These are phyloP conservation scores for Zymoseptoria brevis DNA, from an alignment of 2,329 filamentous ascomycete genomes.

Conservation along the genomic window DNA sequence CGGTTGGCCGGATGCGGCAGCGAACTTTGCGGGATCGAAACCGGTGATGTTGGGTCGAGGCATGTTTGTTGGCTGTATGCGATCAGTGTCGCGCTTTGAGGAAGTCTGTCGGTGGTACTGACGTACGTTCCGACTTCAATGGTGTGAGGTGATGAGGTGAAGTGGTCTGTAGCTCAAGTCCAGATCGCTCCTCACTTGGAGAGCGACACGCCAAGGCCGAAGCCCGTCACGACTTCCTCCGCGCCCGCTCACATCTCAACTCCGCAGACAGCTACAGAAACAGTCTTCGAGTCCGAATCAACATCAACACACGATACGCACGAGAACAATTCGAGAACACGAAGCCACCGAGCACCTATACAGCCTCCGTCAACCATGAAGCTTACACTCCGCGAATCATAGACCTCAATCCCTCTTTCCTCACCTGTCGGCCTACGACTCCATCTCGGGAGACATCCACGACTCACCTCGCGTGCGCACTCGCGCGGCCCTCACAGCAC, in stretches of 20 bases:
- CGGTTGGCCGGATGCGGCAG: slow-evolving; percentile 56
- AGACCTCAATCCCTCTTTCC: background rate
- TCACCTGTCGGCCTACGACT: background rate
- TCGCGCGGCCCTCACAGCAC: background rate
- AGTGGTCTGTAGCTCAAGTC: background rate
- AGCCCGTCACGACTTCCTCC: background rate
- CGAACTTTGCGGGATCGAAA: slow-evolving; percentile 80
- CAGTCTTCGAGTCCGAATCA: background rate
- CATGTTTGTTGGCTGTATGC: slow-evolving; percentile 9
- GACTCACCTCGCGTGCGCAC: background rate
- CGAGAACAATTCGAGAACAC: background rate
- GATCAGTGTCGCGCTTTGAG: background rate
- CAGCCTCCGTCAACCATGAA: background rate
- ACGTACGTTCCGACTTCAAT: slow-evolving; percentile 2
- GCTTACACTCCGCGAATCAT: background rate
- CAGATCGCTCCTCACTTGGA: background rate
- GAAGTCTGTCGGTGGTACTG: no score
- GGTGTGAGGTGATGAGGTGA: background rate
- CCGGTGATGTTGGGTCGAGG: slow-evolving; percentile 69
- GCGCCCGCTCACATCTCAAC: background rate
- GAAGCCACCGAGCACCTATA: background rate
- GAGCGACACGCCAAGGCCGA: background rate
- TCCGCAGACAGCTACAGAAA: background rate
- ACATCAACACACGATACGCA: background rate
- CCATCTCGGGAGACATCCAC: background rate